Conservation (phyloP, 2,329 filamentous ascomycete species). For the Ophiocordyceps camponoti-floridani region DNA sequence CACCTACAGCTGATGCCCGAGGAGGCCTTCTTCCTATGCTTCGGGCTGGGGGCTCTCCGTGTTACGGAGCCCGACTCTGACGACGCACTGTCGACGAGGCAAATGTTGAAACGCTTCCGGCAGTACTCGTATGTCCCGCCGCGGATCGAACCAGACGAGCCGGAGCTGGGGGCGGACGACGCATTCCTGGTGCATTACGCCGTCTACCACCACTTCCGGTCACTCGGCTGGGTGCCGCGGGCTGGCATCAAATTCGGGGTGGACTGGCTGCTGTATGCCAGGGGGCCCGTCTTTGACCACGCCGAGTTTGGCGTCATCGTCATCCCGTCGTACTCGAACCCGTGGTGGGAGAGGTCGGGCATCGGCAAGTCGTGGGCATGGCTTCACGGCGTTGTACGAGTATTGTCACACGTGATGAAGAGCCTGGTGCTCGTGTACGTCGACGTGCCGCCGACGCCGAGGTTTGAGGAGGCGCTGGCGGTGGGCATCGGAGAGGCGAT, state of each 20-base stretch:
- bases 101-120: slow-evolving; percentile 50
- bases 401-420: slow-evolving; percentile 80
- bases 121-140: slow-evolving; percentile 53
- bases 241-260: slow-evolving; percentile 88
- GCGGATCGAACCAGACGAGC: slow-evolving; percentile 15
- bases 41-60: slow-evolving; percentile 57
- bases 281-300: slow-evolving; percentile 85
- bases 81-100: slow-evolving; percentile 27
- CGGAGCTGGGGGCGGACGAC: slow-evolving; percentile 51
- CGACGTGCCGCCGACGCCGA: slow-evolving; percentile 58
- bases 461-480: slow-evolving; percentile 22
- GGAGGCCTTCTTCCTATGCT: slow-evolving; percentile 81
- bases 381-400: slow-evolving; percentile 78
- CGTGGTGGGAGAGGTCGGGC: slow-evolving; percentile 48
- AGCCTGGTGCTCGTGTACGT: slow-evolving; percentile 81
- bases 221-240: slow-evolving; percentile 84
- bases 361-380: slow-evolving; percentile 53
- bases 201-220: slow-evolving; percentile 91
- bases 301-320: slow-evolving; percentile 84
- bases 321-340: slow-evolving; percentile 61
- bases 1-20: slow-evolving; percentile 84
- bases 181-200: slow-evolving; percentile 73
- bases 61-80: slow-evolving; percentile 34
- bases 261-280: slow-evolving; percentile 86
- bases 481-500: slow-evolving; percentile 45